These are phyloP conservation scores for Bathelium albidoporum DNA, from an alignment of 495 filamentous ascomycete species.

Conservation along the genomic window DNA sequence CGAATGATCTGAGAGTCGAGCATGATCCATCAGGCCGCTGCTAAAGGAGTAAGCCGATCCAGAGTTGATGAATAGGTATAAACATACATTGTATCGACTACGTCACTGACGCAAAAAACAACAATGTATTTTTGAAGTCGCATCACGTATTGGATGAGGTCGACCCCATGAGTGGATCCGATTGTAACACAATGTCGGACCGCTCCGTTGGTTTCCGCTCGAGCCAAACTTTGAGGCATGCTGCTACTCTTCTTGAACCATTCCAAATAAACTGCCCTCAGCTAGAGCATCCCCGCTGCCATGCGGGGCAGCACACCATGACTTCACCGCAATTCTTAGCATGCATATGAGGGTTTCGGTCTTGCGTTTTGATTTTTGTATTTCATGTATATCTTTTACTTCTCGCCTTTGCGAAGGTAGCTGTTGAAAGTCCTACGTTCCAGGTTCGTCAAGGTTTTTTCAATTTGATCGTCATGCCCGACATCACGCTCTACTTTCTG, in stretches of 20 bases:
- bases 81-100: no score
- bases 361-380: not conserved
- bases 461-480: slow-evolving; percentile 17
- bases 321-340: not conserved
- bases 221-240: no score
- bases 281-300: not conserved
- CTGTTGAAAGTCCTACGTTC: not conserved
- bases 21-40: no score
- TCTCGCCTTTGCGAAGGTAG: not conserved
- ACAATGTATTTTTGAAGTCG: no score
- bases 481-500: slow-evolving; percentile 35
- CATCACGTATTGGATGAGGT: no score
- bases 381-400: not conserved
- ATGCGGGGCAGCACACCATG: not conserved
- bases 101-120: no score
- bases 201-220: no score
- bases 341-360: not conserved
- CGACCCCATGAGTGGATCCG: no score
- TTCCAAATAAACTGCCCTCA: not conserved
- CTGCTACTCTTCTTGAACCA: not conserved
- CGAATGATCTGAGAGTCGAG: no score
- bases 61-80: no score
- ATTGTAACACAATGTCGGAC: no score
- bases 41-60: no score
- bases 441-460: not conserved